Evolutionary conservation across 2,329 filamentous ascomycete genomes (phyloP), one percentile per base, ranked within the genome.

Genomic region (Ramichloridium luteum): DNA sequence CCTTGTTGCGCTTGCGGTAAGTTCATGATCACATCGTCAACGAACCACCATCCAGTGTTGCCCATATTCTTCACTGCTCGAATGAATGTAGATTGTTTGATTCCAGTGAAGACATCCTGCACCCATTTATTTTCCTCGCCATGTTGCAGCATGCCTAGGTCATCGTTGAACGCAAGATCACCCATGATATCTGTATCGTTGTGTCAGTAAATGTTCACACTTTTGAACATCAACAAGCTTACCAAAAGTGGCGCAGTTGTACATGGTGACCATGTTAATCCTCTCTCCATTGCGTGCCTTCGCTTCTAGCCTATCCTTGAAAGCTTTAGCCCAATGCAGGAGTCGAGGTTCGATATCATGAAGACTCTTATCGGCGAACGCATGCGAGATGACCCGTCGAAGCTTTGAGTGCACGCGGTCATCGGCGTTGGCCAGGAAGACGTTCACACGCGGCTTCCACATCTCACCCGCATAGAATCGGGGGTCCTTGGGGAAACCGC

Each of bases 341-440:
- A 53, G 18, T 22, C 47, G 17, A 2, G 44, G 43, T 27, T 50
- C 46, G 13, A 49, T 41, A 13, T 46, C 40, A 31, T 40, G 43
- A 11, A 51, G 28, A 3, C 41, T 44, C 10, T 36, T 35, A 11
- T 51, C 47, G 6, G 38, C 43, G 33, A 51, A 51, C 2, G 45
- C 34, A 29, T 41, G 29, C 3, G 39, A 29, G 5, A 49, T 22
- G 12, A 45, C 40, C 8, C 20, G 9, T 18, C 58, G 46, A 39
- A 58, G 53, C n/a, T 58, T 45, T 4, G 51, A 47, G 43, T 62
- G 57, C 32, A 51, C 46, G 11, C 48, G 42, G 31, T 58, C 52
- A n/a, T 55, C 50, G 10, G 59, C 36, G 10, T 16, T 30, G 30
- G n/a, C n/a, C n/a, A n/a, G n/a, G n/a, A n/a, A n/a, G n/a, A n/a